Conservation (phyloP, 1,139 yeast genomes). For the Zygoascus hellenicus region DNA sequence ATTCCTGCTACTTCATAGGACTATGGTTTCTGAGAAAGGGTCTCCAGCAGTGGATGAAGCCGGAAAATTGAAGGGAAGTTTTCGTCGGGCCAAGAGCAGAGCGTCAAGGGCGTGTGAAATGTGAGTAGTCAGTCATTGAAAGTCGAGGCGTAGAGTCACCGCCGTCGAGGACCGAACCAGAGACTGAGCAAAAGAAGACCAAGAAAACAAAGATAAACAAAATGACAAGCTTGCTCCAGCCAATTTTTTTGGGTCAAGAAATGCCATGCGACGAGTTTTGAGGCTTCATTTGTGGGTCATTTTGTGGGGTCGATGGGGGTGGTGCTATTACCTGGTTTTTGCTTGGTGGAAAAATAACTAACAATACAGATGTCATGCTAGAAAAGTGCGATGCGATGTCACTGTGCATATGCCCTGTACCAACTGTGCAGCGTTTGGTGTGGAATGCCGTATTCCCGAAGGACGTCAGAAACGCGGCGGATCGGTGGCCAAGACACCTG, state of each 20-base stretch:
- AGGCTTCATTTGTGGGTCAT: too few species aligned
- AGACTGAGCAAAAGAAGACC: too few species aligned
- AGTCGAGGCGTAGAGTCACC: neutral
- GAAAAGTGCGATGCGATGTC: constrained; percentile 69
- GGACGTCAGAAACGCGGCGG: constrained; percentile 37
- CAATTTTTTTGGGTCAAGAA: too few species aligned
- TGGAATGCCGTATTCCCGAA: constrained; percentile 65
- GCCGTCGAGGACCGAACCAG: neutral
- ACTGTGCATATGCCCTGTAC: constrained; percentile 70
- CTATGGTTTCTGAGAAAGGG: neutral
- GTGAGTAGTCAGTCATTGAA: constrained; percentile 22
- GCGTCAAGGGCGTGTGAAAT: constrained; percentile 33
- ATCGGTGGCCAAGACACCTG: constrained; percentile 6
- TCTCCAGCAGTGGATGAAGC: constrained; percentile 7
- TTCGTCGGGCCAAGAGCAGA: constrained; percentile 29
- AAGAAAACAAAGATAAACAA: too few species aligned
- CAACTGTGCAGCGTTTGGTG: constrained; percentile 69
- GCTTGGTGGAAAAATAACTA: neutral
- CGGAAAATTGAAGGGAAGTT: constrained; percentile 21
- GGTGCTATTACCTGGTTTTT: too few species aligned
- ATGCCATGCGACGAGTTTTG: too few species aligned
- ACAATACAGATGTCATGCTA: constrained; percentile 46
- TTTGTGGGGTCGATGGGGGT: too few species aligned
- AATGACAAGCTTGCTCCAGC: too few species aligned
- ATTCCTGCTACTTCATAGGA: neutral